Conservation (phyloP, 805 yeast genomes). For the Ogataea nitratoaversa region DNA sequence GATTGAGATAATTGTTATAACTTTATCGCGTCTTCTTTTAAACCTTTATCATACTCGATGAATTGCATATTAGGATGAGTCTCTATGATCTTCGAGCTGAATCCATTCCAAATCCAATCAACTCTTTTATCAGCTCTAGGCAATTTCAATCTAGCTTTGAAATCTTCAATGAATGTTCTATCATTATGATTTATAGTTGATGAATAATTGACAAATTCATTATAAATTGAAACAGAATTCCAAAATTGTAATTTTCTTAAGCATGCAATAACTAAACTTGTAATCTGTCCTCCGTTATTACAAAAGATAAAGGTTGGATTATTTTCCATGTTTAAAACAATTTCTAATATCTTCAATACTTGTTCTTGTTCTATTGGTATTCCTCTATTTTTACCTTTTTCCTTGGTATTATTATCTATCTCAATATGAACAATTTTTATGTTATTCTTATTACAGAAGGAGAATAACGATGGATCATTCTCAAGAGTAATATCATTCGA, state of each 20-base stretch:
- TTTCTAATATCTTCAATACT: constrained; percentile 55
- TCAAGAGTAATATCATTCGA: constrained; percentile 64
- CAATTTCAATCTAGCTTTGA: constrained; percentile 59
- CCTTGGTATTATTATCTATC: constrained; percentile 53
- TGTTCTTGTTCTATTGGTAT: constrained; percentile 72
- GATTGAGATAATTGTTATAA: constrained; percentile 1
- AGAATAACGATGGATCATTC: constrained; percentile 45
- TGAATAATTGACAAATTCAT: constrained; percentile 76
- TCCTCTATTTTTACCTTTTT: constrained; percentile 77
- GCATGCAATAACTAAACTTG: constrained; percentile 82
- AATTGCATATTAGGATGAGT: constrained; percentile 49
- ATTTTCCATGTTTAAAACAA: constrained; percentile 52
- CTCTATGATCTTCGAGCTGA: constrained; percentile 52
- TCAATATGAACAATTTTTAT: constrained; percentile 67
- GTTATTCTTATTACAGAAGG: constrained; percentile 49
- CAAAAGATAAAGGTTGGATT: constrained; percentile 85
- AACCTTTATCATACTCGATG: constrained; percentile 16
- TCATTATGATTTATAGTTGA: constrained; percentile 80
- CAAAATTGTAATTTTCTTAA: constrained; percentile 78
- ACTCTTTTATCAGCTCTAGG: constrained; percentile 40
- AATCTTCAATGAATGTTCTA: constrained; percentile 76
- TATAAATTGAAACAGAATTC: constrained; percentile 83
- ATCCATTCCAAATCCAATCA: constrained; percentile 64
- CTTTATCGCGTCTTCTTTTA: constrained; percentile 16
- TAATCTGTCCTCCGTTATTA: constrained; percentile 82